Base-by-base conservation (phyloP, 2,329 filamentous ascomycete genomes). In the Apiospora rasikravindrae region DNA sequence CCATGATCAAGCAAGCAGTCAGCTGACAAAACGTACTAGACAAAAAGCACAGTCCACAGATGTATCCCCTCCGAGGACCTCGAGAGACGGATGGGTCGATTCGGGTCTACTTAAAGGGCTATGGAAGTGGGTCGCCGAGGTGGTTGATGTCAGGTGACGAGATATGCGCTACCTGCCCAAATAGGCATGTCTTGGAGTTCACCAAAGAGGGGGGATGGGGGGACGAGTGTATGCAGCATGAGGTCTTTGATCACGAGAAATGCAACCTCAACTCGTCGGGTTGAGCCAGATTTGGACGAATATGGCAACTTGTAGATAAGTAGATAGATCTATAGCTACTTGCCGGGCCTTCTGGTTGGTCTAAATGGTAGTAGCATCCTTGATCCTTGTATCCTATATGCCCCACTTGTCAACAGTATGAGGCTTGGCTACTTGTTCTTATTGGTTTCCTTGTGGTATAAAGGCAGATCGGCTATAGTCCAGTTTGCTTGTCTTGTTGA, bases 91-190 rank as follows among this genome's bases (percentile, higher is more conserved):
- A 61, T 61, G 53, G 53, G 37, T 61, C 53, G 53, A 61, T 61
- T 33, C 53, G 29, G 53, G 29, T 61, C 29, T 61, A 37, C 53
- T 61, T 61, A 61, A 61, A 61, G 26, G 24, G 29, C 53, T 29
- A 37, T 37, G 53, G 5, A 61, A 61, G 53, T 61, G 53, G 53
- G 53, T 61, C 53, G 53, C 53, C 53, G 14, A 19, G 53, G 53
- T 22, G 53, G 53, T 61, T 61, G 24, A 40, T 40, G 42, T 47
- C 66, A 68, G n/a, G 42, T 47, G 66, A 47, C 45, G 66, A n/a
- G 42, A 29, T 22, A 19, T 26, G 42, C 22, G 66, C 42, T 33
- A 47, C 42, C 24, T n/a, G 5, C 66, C 42, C 40, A n/a, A 68
- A 45, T 11, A 26, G 66, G 66, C 42, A 68, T 44, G 11, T 47